Percentiles rank a stretch among this genome's conserved stretches.
These are phyloP conservation scores for Chlorokybus atmophyticus DNA, from an alignment of 139 green algal species.

Conservation along the genomic window DNA sequence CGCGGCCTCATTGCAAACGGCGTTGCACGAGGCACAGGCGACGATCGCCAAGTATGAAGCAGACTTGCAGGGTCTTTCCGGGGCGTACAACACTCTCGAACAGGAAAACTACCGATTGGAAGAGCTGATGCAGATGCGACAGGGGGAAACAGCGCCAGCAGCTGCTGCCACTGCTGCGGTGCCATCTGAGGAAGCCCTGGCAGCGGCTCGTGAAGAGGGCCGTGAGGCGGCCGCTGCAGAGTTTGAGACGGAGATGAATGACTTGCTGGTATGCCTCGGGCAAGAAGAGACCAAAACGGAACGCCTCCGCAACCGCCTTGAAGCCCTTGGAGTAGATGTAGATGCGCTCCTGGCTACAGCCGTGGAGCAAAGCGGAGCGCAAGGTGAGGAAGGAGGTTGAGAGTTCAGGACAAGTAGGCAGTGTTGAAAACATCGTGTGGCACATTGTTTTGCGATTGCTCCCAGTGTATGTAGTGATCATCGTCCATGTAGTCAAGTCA, in stretches of 20 bases:
- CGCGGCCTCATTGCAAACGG: too few relatives aligned
- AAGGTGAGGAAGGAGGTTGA: too few relatives aligned
- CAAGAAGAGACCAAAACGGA: conserved; percentile 41
- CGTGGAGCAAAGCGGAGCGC: too few relatives aligned
- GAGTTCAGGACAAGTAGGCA: too few relatives aligned
- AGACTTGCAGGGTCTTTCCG: conserved; percentile 33
- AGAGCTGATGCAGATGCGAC: background rate
- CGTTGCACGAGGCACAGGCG: too few relatives aligned
- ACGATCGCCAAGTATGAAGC: too few relatives aligned
- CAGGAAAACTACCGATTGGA: conserved; percentile 20
- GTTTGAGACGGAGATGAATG: conserved; percentile 51
- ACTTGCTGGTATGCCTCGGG: conserved; percentile 74
- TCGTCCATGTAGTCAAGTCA: too few relatives aligned
- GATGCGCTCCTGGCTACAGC: conserved; percentile 42
- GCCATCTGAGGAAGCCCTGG: conserved; percentile 6
- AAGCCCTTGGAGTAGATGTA: conserved; percentile 45
- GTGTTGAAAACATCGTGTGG: too few relatives aligned
- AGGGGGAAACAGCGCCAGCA: too few relatives aligned
- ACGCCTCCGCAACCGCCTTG: conserved; percentile 34
- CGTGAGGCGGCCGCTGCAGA: conserved; percentile 34
- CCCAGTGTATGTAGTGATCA: too few relatives aligned
- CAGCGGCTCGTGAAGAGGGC: conserved; percentile 21
- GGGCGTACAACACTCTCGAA: conserved; percentile 64
- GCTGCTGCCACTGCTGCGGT: background rate
- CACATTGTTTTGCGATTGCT: too few relatives aligned